Conservation (phyloP, 768 basidiomycete genomes). For the Lentinula edodes region DNA sequence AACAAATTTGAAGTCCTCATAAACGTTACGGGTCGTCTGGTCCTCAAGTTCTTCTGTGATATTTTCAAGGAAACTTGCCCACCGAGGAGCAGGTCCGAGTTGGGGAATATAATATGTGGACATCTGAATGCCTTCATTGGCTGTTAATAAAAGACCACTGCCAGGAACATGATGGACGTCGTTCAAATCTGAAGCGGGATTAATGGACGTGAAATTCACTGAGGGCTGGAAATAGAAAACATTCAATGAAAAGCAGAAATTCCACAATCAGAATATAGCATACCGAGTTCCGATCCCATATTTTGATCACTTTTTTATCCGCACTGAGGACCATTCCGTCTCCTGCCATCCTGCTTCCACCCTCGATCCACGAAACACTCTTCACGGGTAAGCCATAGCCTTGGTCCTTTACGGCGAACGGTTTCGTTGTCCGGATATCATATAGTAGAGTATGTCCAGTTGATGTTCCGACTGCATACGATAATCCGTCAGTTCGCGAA, state of each 20-base stretch:
- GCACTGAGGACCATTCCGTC: conserved; percentile 87
- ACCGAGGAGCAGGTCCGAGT: conserved; percentile 92
- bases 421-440: conserved; percentile 80
- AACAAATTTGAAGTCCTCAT: conserved; percentile 98
- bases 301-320: conserved; percentile 95
- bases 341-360: conserved; percentile 77
- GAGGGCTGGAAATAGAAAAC: conserved; percentile 49
- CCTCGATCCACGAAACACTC: conserved; percentile 85
- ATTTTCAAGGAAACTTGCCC: conserved; percentile 97
- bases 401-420: conserved; percentile 91
- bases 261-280: conserved; percentile 18
- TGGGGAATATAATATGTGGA: conserved; percentile 93
- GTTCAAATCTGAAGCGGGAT: conserved; percentile 85
- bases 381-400: conserved; percentile 92
- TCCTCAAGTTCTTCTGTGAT: conserved; percentile 99
- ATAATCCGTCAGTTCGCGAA: conserved; percentile 83
- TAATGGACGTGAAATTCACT: conserved; percentile 87
- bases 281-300: conserved; percentile 88
- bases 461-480: conserved; percentile 91
- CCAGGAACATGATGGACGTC: conserved; percentile 86
- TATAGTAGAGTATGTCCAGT: conserved; percentile 94
- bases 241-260: neutral
- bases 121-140: conserved; percentile 97
- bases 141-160: conserved; percentile 84
- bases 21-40: conserved; percentile 68